Conservation (phyloP, 148 eudicot species). For the Rhododendron molle region DNA sequence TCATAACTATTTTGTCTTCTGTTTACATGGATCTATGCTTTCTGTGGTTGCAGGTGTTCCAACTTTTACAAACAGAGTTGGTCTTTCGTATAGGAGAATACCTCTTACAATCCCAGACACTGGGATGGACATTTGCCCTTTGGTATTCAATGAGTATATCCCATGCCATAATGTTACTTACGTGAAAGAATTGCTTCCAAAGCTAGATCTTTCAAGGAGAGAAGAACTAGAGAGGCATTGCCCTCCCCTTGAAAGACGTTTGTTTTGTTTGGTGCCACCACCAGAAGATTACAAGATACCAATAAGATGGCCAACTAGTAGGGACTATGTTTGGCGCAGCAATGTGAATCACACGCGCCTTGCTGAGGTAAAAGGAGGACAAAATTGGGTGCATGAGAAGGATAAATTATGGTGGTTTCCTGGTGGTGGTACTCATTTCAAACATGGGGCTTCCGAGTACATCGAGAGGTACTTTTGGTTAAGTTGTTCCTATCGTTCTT, state of each 20-base stretch:
- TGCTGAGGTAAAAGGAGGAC: slow-evolving; percentile 96
- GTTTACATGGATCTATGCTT: neutral
- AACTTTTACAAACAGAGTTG: slow-evolving; percentile 61
- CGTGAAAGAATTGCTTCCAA: slow-evolving; percentile 61
- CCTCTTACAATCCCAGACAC: slow-evolving; percentile 58
- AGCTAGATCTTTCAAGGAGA: slow-evolving; percentile 61
- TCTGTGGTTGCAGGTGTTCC: slow-evolving; percentile 39
- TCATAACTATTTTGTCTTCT: neutral
- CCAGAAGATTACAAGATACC: slow-evolving; percentile 91
- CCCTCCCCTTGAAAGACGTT: slow-evolving; percentile 69
- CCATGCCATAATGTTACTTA: slow-evolving; percentile 88
- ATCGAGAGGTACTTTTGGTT: slow-evolving; percentile 57
- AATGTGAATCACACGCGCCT: slow-evolving; percentile 92
- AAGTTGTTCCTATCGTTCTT: neutral
- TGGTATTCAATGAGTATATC: slow-evolving; percentile 65
- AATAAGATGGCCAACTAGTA: slow-evolving; percentile 87
- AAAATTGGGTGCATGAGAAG: slow-evolving; percentile 94
- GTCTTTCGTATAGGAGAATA: slow-evolving; percentile 44
- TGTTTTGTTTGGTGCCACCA: slow-evolving; percentile 91
- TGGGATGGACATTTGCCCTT: slow-evolving; percentile 84
- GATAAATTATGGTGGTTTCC: slow-evolving; percentile 92
- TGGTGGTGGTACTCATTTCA: slow-evolving; percentile 99
- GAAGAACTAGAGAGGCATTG: slow-evolving; percentile 96
- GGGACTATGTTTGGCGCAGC: slow-evolving; percentile 94
- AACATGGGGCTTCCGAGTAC: slow-evolving; percentile 92